phyloP scores from a whole-genome alignment of 371 early-diverging fungal genomes.

The Mortierella polycephala region DNA sequence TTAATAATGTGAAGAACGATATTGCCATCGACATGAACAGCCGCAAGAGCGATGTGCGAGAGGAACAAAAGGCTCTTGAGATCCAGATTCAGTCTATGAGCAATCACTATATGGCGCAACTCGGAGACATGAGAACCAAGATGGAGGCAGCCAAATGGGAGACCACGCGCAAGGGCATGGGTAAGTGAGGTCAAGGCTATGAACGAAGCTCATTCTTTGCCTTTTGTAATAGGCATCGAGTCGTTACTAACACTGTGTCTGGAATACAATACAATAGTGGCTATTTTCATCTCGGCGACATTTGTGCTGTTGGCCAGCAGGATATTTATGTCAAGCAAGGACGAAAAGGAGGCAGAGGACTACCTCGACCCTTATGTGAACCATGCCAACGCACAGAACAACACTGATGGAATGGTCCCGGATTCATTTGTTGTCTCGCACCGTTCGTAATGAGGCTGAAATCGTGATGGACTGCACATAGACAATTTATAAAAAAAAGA shows the following conservation, averaged over 20 bases:
- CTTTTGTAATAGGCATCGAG: not conserved
- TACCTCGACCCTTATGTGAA: constrained; percentile 54
- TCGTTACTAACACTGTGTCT: too few relatives aligned
- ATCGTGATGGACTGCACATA: not conserved
- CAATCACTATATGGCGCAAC: constrained; percentile 80
- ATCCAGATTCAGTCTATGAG: constrained; percentile 88
- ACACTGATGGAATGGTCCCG: constrained; percentile 43
- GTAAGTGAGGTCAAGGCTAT: constrained; percentile 37
- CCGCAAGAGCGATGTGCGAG: constrained; percentile 85
- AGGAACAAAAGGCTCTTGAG: constrained; percentile 82
- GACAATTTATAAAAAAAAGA: not conserved
- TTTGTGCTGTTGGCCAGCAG: constrained; percentile 50
- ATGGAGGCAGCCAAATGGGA: constrained; percentile 91
- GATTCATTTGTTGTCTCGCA: constrained; percentile 54
- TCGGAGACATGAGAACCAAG: constrained; percentile 87
- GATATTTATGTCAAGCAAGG: constrained; percentile 42
- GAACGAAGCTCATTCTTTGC: too few relatives aligned
- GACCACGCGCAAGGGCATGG: constrained; percentile 79
- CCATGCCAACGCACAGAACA: constrained; percentile 46
- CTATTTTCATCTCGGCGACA: constrained; percentile 45
- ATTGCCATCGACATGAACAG: constrained; percentile 92
- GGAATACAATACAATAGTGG: constrained; percentile 13
- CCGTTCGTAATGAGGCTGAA: constrained; percentile 11
- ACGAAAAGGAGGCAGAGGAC: constrained; percentile 41
- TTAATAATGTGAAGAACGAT: constrained; percentile 83